Conservation (phyloP, 805 yeast genomes). For the Pachysolen tannophilus region DNA sequence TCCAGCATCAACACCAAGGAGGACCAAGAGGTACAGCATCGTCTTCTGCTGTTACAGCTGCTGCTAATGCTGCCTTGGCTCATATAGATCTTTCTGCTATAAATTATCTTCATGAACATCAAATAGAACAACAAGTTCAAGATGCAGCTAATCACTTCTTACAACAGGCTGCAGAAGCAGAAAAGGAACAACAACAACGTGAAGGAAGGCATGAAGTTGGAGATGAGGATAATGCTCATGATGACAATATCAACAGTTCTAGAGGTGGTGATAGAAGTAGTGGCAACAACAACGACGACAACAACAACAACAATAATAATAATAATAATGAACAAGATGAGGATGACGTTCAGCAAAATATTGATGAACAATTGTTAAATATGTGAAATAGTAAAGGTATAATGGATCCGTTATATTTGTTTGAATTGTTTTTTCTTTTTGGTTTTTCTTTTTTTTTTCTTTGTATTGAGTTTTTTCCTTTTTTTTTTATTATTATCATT, state of each 20-base stretch:
- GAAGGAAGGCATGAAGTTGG: too few relatives aligned
- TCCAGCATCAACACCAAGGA: constrained; percentile 1
- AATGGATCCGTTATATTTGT: too few relatives aligned
- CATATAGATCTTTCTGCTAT: constrained; percentile 3
- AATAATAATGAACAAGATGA: constrained; percentile 4
- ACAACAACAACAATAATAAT: background rate
- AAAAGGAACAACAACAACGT: constrained; percentile 2
- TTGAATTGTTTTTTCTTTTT: too few relatives aligned
- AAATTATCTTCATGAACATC: constrained; percentile 1
- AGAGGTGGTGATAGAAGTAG: too few relatives aligned
- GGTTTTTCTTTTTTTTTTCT: too few relatives aligned
- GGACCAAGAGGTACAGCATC: background rate
- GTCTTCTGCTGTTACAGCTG: background rate
- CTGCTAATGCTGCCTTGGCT: constrained; percentile 5
- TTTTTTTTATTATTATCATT: too few relatives aligned
- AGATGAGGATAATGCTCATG: too few relatives aligned
- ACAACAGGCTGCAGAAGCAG: constrained; percentile 5
- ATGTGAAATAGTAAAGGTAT: background rate
- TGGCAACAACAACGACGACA: background rate
- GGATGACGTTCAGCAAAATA: constrained; percentile 7
- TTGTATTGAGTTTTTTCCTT: too few relatives aligned
- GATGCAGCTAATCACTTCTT: constrained; percentile 9
- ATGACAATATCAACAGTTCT: too few relatives aligned
- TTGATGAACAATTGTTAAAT: background rate
- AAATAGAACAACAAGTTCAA: constrained; percentile 7